Evolutionary conservation across 768 basidiomycete genomes (phyloP).

Genomic region (Multifurca ochricompacta): DNA sequence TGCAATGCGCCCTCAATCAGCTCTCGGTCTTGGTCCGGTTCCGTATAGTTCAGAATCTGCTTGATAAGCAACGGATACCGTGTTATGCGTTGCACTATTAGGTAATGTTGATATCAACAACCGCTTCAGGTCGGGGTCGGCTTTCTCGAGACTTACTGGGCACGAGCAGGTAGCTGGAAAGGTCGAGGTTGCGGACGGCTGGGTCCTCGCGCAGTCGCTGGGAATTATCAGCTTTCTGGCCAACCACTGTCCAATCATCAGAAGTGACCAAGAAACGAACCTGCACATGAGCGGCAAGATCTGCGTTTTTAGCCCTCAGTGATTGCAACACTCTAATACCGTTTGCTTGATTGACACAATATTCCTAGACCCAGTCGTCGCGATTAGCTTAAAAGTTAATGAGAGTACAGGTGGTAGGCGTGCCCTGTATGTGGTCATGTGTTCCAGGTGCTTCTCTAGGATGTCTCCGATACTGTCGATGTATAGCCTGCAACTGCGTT

Average conservation of each 20-base stretch:
- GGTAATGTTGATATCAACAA: neutral
- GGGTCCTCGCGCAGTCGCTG: constrained; percentile 75
- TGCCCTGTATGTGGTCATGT: constrained; percentile 78
- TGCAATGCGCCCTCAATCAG: constrained; percentile 48
- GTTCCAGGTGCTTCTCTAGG: constrained; percentile 61
- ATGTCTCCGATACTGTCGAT: constrained; percentile 86
- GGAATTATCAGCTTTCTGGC: constrained; percentile 3
- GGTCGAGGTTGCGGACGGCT: constrained; percentile 68
- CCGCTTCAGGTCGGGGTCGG: neutral
- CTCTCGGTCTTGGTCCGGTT: constrained; percentile 51
- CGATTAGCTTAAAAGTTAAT: neutral
- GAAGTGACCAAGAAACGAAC: constrained; percentile 29
- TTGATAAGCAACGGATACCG: constrained; percentile 87
- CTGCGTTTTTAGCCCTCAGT: constrained; percentile 57
- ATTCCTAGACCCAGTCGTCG: constrained; percentile 42
- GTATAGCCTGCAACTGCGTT: constrained; percentile 87
- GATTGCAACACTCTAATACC: constrained; percentile 74
- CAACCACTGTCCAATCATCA: neutral
- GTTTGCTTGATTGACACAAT: constrained; percentile 81
- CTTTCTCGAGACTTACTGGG: constrained; percentile 57
- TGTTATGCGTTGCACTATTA: constrained; percentile 87
- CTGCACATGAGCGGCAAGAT: constrained; percentile 58
- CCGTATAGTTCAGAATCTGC: constrained; percentile 79
- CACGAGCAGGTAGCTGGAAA: constrained; percentile 86
- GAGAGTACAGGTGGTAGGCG: constrained; percentile 16